These are phyloP conservation scores for Trypanosoma mega DNA, from an alignment of 208 protist genomes.

Conservation along the genomic window DNA sequence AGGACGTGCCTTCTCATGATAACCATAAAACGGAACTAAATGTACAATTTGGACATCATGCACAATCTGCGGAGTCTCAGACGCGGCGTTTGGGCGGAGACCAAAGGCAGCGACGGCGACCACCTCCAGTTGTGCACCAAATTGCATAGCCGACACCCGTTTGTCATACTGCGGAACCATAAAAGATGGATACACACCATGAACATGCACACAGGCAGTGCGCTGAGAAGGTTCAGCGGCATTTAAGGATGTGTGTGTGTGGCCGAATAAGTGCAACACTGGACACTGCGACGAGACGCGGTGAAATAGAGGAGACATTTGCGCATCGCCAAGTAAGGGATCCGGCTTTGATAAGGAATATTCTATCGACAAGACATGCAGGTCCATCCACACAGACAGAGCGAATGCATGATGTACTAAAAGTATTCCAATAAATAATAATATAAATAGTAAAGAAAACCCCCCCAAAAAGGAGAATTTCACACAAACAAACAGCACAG, in stretches of 20 bases:
- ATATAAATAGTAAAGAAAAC: too few relatives aligned
- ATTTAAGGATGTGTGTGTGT: slow-evolving; percentile 31
- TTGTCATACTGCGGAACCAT: slow-evolving; percentile 55
- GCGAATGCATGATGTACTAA: neutral
- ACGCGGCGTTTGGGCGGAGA: slow-evolving; percentile 2
- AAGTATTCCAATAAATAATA: too few relatives aligned
- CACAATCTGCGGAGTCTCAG: slow-evolving; percentile 40
- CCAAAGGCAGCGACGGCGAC: slow-evolving; percentile 25
- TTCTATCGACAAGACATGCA: slow-evolving; percentile 56
- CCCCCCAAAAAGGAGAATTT: too few relatives aligned
- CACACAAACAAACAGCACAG: too few relatives aligned
- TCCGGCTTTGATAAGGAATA: slow-evolving; percentile 48
- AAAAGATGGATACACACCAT: slow-evolving; percentile 81
- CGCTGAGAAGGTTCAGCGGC: slow-evolving; percentile 19
- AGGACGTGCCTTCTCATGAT: slow-evolving; percentile 32
- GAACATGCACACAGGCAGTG: slow-evolving; percentile 72
- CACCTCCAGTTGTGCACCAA: slow-evolving; percentile 75
- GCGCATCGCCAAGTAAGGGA: slow-evolving; percentile 53
- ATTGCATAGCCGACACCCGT: slow-evolving; percentile 53
- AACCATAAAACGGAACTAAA: slow-evolving; percentile 75
- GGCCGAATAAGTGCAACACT: slow-evolving; percentile 76
- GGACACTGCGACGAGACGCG: slow-evolving; percentile 56
- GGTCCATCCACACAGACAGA: slow-evolving; percentile 35
- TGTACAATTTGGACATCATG: slow-evolving; percentile 65
- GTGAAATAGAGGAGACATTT: slow-evolving; percentile 54